Percentiles rank a stretch among this genome's conserved stretches.
phyloP scores from a whole-genome alignment of 441 rosid species.

The Pelargonium cotyledonis region DNA sequence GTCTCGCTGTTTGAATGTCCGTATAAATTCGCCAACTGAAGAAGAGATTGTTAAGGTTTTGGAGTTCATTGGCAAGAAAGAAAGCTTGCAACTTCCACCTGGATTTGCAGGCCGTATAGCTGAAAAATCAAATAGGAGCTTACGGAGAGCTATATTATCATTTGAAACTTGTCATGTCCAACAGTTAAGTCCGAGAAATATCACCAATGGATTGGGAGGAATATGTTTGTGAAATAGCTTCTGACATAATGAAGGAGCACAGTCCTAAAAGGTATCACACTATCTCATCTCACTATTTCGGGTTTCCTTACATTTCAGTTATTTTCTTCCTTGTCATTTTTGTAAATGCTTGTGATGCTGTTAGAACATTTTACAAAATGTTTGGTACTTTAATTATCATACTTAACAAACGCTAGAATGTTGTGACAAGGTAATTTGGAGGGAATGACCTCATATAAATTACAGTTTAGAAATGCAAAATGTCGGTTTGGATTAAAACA shows the following conservation, averaged over 20 bases:
- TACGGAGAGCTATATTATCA: conserved; percentile 78
- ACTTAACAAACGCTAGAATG: too few species aligned
- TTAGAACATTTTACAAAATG: not conserved
- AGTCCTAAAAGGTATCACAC: conserved; percentile 83
- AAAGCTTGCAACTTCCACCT: conserved; percentile 64
- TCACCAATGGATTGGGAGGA: conserved; percentile 97
- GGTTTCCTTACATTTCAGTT: not conserved
- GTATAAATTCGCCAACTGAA: conserved; percentile 69
- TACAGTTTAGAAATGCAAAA: too few species aligned
- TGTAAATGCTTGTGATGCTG: not conserved
- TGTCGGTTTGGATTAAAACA: too few species aligned
- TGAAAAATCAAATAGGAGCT: conserved; percentile 77
- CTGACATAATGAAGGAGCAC: conserved; percentile 87
- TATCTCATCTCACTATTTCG: too few species aligned
- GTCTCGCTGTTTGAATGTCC: conserved; percentile 86
- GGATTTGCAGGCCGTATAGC: conserved; percentile 79
- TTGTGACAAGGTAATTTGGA: too few species aligned
- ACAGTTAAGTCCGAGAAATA: conserved; percentile 75
- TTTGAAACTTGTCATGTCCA: conserved; percentile 89
- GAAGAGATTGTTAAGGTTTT: conserved; percentile 77
- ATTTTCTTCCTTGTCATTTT: not conserved
- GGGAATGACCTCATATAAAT: too few species aligned
- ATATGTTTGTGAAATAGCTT: conserved; percentile 75
- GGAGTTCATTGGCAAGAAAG: conserved; percentile 81
- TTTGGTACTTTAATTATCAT: too few species aligned